Conservation (phyloP, 441 rosid species). For the Daphne laureola region DNA sequence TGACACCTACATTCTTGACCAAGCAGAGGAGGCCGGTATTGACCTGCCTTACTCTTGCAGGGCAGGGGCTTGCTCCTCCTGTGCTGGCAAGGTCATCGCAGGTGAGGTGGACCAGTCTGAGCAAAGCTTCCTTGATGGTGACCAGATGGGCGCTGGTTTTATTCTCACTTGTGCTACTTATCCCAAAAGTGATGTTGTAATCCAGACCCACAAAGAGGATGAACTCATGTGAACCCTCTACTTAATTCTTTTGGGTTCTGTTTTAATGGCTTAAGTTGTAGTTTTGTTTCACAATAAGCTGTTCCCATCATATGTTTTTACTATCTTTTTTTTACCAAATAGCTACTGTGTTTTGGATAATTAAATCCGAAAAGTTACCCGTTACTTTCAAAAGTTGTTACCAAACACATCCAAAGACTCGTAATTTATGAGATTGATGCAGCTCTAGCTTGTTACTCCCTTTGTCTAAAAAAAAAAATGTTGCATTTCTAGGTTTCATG, state of each 20-base stretch:
- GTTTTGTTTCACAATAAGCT: no score
- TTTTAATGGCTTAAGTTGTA: no score
- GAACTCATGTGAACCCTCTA: slow-evolving; percentile 27
- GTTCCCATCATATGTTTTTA: no score
- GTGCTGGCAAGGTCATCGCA: slow-evolving; percentile 49
- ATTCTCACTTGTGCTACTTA: slow-evolving; percentile 85
- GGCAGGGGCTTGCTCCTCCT: slow-evolving; percentile 88
- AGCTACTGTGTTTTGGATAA: no score
- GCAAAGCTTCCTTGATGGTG: slow-evolving; percentile 76
- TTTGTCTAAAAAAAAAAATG: no score
- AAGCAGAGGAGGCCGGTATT: slow-evolving; percentile 54
- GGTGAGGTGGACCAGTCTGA: slow-evolving; percentile 78
- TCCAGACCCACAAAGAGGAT: slow-evolving; percentile 92
- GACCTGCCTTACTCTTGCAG: slow-evolving; percentile 95
- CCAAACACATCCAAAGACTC: no score
- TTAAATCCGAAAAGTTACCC: no score
- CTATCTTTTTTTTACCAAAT: no score
- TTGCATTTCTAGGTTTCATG: no score
- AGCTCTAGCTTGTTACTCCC: no score
- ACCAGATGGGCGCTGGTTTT: slow-evolving; percentile 49
- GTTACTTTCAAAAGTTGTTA: no score
- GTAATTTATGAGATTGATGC: no score
- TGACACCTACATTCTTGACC: slow-evolving; percentile 59
- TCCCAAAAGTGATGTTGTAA: slow-evolving; percentile 42
- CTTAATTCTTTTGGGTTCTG: background rate